Percentiles rank a stretch among this genome's conserved stretches.
Conservation (phyloP, 441 rosid genomes). For the Iberis amara region DNA sequence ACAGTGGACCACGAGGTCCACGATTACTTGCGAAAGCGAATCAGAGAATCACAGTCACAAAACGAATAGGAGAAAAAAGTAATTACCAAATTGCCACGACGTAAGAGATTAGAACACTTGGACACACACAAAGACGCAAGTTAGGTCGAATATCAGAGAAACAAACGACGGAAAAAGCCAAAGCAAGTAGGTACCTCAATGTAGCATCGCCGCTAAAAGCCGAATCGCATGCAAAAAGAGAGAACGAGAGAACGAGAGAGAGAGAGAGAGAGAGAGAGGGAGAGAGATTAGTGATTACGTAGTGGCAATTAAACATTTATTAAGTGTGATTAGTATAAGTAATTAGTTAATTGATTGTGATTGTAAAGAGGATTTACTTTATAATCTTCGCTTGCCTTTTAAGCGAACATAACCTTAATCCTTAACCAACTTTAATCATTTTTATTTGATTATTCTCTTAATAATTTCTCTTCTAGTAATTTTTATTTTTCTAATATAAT, state of each 20-base stretch:
- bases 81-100: constrained; percentile 4
- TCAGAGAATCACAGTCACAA: constrained; percentile 22
- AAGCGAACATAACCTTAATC: too few species aligned
- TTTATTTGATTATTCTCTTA: too few species aligned
- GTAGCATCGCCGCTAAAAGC: constrained; percentile 28
- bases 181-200: constrained; percentile 29
- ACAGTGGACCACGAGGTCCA: background rate
- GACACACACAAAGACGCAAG: background rate
- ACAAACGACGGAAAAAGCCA: constrained; percentile 19
- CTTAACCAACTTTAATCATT: too few species aligned
- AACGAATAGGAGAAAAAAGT: background rate
- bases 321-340: too few species aligned
- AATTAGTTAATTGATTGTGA: too few species aligned
- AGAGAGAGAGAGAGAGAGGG: background rate
- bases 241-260: background rate
- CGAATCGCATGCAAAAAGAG: constrained; percentile 26
- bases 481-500: too few species aligned
- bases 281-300: background rate
- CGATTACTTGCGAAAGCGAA: constrained; percentile 5
- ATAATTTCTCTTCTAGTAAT: too few species aligned
- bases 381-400: too few species aligned
- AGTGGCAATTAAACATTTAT: too few species aligned
- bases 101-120: constrained; percentile 21
- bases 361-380: too few species aligned
- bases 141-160: constrained; percentile 7